phyloP scores from a whole-genome alignment of 345 rosid genomes.

The Combretum micranthum region DNA sequence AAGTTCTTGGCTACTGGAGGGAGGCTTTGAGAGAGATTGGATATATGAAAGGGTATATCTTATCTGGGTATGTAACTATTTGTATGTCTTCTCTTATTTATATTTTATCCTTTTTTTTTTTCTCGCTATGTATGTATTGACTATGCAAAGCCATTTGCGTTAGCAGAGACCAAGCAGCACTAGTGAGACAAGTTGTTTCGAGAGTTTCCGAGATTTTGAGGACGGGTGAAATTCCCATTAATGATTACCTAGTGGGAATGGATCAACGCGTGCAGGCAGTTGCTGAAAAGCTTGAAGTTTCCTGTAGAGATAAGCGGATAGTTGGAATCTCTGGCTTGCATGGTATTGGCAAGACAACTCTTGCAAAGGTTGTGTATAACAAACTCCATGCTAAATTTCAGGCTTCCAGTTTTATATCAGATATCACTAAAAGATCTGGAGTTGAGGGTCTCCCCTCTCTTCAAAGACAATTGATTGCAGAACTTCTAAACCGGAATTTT shows the following conservation, averaged over 20 bases:
- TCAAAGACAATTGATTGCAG: background rate
- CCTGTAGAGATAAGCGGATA: background rate
- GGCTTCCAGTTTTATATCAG: conserved; percentile 6
- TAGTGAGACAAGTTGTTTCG: conserved; percentile 2
- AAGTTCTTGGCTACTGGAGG: background rate
- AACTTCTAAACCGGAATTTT: background rate
- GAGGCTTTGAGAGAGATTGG: background rate
- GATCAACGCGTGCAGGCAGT: background rate
- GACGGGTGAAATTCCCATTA: background rate
- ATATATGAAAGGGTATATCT: background rate
- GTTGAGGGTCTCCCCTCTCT: background rate
- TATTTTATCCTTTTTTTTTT: no score
- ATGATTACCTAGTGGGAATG: conserved; percentile 6
- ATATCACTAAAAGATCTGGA: conserved; percentile 4
- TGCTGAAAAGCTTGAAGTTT: background rate
- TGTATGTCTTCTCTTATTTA: no score
- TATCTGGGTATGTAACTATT: no score
- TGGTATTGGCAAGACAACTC: conserved; percentile 19
- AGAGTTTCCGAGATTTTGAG: background rate
- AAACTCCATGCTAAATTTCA: conserved; percentile 2
- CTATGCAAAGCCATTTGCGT: no score
- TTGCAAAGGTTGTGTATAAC: conserved; percentile 12
- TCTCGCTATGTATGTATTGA: background rate
- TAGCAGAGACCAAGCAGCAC: conserved; percentile 4
- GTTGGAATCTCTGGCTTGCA: conserved; percentile 16